Evolutionary conservation across 192 early-diverging fungal species (phyloP).

Genomic region (Backusella psychrophila): DNA sequence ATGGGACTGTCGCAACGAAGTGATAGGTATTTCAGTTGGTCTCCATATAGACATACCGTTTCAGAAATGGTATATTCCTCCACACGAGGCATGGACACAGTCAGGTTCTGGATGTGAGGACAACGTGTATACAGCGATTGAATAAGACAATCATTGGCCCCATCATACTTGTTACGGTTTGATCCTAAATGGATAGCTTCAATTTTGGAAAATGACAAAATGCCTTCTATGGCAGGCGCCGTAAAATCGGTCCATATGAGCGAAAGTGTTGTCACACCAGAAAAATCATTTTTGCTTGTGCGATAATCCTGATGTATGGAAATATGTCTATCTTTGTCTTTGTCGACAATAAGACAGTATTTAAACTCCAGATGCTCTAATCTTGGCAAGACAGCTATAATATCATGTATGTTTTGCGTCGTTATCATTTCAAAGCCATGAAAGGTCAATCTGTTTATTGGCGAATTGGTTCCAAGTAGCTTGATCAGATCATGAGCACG

Average conservation of each 20-base stretch:
- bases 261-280: background rate
- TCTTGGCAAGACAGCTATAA: background rate
- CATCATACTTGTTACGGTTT: background rate
- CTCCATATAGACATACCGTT: background rate
- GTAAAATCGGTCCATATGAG: constrained; percentile 5
- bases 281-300: background rate
- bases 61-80: background rate
- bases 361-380: background rate
- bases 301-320: background rate
- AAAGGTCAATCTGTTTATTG: background rate
- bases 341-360: background rate
- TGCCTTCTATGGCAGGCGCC: background rate
- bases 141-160: background rate
- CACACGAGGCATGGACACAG: background rate
- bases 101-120: background rate
- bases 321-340: background rate
- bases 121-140: background rate
- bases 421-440: background rate
- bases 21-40: background rate
- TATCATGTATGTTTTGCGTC: background rate
- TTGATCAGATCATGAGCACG: background rate
- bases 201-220: background rate
- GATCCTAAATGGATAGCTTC: background rate
- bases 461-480: background rate
- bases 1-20: background rate